Evolutionary conservation across 1,284 basidiomycete species (phyloP).

Genomic region (Takashimella tepidaria): DNA sequence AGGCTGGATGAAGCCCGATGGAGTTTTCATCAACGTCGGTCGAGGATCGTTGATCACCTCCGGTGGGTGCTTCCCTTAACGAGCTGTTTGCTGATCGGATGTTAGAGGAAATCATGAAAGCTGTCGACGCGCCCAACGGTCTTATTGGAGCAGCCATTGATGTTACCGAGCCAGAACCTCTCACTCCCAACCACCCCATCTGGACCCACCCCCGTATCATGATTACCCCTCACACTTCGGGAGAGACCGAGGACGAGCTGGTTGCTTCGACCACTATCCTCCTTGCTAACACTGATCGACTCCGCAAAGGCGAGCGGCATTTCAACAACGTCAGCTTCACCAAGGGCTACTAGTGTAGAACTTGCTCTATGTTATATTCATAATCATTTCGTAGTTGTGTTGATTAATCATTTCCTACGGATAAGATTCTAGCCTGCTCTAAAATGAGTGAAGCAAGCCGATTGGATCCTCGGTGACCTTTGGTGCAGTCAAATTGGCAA

Average conservation of each 20-base stretch:
- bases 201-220: slow-evolving; percentile 18
- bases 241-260: slow-evolving; percentile 18
- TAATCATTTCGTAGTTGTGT: no score
- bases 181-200: slow-evolving; percentile 18
- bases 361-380: no score
- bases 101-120: slow-evolving; percentile 17
- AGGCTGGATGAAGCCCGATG: slow-evolving; percentile 5
- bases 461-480: background rate
- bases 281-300: slow-evolving; percentile 27
- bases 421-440: no score
- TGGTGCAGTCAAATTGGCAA: background rate
- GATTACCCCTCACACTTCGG: slow-evolving; percentile 20
- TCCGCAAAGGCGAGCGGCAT: slow-evolving; percentile 16
- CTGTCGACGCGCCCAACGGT: slow-evolving; percentile 13
- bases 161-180: slow-evolving; percentile 29
- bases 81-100: background rate
- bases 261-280: slow-evolving; percentile 24
- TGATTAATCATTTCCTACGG: no score
- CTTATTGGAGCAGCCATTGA: slow-evolving; percentile 19
- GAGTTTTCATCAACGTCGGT: slow-evolving; percentile 24
- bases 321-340: slow-evolving; percentile 26
- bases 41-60: slow-evolving; percentile 18
- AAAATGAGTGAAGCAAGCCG: background rate
- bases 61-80: background rate
- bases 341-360: slow-evolving; percentile 27